These are phyloP conservation scores for Cladophialophora psammophila DNA, from an alignment of 2,329 filamentous ascomycete genomes.

Conservation along the genomic window DNA sequence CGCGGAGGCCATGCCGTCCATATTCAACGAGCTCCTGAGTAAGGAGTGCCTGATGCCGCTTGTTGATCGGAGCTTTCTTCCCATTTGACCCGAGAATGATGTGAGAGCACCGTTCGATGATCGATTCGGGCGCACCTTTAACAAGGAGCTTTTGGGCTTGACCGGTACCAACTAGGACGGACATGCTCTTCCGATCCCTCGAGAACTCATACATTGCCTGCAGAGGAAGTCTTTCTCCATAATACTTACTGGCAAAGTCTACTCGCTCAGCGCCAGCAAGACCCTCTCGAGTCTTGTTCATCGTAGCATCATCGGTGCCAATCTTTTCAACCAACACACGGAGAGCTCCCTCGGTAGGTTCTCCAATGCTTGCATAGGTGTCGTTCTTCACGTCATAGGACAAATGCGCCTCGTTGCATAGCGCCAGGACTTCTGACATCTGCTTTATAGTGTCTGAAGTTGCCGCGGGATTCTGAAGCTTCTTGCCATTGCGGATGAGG, in stretches of 20 bases:
- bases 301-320: constrained; percentile 74
- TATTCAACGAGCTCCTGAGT: constrained; percentile 84
- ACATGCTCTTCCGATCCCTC: constrained; percentile 98
- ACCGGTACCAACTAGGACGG: constrained; percentile 79
- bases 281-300: constrained; percentile 61
- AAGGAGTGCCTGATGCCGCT: constrained; percentile 73
- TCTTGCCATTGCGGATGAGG: constrained; percentile 72
- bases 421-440: constrained; percentile 72
- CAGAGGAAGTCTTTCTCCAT: constrained; percentile 76
- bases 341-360: constrained; percentile 93
- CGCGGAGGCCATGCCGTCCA: constrained; percentile 88
- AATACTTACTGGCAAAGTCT: constrained; percentile 83
- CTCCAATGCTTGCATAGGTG: constrained; percentile 82
- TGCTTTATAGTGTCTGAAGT: constrained; percentile 80
- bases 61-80: constrained; percentile 75
- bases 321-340: constrained; percentile 93
- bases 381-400: constrained; percentile 79
- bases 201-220: constrained; percentile 96
- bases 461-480: constrained; percentile 71
- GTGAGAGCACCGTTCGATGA: constrained; percentile 90
- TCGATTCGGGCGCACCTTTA: constrained; percentile 94
- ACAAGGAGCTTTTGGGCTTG: constrained; percentile 82
- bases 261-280: constrained; percentile 67
- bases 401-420: constrained; percentile 89
- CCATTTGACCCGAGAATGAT: constrained; percentile 79